Percentiles rank a stretch among this genome's conserved stretches.
Evolutionary conservation across 2,329 filamentous ascomycete species (phyloP).

Genomic region (Xylaria sp.): DNA sequence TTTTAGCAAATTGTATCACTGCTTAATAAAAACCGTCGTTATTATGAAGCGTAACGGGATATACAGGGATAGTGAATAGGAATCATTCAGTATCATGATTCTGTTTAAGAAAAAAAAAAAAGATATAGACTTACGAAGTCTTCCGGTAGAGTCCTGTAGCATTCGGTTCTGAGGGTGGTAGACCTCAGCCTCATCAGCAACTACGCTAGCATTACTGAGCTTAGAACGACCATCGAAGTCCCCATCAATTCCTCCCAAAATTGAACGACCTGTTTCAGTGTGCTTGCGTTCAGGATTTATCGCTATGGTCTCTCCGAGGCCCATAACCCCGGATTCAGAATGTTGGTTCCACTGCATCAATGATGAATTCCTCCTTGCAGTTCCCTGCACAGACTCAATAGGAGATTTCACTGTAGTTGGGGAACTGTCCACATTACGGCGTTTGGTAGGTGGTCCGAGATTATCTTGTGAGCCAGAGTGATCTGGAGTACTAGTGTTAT

Average conservation of each 20-base stretch:
- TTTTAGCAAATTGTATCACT: neutral
- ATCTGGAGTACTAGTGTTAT: conserved; percentile 52
- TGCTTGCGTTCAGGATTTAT: conserved; percentile 42
- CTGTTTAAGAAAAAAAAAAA: neutral
- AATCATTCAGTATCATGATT: neutral
- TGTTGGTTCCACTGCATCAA: conserved; percentile 45
- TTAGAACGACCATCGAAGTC: conserved; percentile 52
- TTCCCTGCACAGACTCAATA: conserved; percentile 48
- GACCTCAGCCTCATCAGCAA: conserved; percentile 67
- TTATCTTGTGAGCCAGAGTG: conserved; percentile 48
- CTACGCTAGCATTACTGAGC: conserved; percentile 56
- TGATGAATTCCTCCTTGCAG: conserved; percentile 39
- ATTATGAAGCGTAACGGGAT: neutral
- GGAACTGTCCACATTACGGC: conserved; percentile 50
- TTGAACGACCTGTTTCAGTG: conserved; percentile 35
- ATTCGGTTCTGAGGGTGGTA: conserved; percentile 66
- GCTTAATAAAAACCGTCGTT: neutral
- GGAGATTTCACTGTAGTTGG: conserved; percentile 44
- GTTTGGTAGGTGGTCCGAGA: conserved; percentile 53
- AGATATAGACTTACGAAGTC: conserved; percentile 60
- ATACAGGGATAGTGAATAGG: neutral
- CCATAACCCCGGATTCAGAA: conserved; percentile 38
- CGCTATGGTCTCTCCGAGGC: conserved; percentile 31
- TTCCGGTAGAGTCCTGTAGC: conserved; percentile 68
- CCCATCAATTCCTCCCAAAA: conserved; percentile 41